Base-by-base conservation (phyloP, 345 rosid species). In the Salix suchowensis region DNA sequence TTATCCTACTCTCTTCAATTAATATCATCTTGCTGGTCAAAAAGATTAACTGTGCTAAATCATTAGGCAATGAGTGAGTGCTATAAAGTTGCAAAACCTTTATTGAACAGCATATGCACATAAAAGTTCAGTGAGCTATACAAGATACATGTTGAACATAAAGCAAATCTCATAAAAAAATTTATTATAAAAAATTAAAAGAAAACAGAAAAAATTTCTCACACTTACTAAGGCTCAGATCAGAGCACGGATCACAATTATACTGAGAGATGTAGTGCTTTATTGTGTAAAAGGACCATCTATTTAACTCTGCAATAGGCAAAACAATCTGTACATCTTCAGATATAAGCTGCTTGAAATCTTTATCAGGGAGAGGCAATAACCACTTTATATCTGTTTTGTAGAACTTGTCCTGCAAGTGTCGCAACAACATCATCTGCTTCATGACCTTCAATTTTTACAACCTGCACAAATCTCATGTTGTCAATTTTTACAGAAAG, bases 291-390 rank as follows among this genome's bases (percentile, higher is more conserved):
- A 95, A 95, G 48, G 98, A 91, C 97, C 97, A 95, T 79, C 97
- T 83, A 7, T 82, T 79, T 48, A 95, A 82, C 77, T 91, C 97
- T 21, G 79, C 70, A 84, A 93, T 72, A 72, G 98, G 98, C 86
- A 90, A 84, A 78, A 91, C 97, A 74, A 95, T 86, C 67, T 93
- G 98, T 80, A 95, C 94, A 83, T 95, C 88, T 73, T 90, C 96
- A 77, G 96, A 93, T 62, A 95, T 86, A 83, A 95, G 81, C 86
- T 95, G 98, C 90, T 93, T 95, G 76, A 95, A 95, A 84, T 93
- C 97, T 88, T 95, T 95, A 79, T 95, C 98, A 4, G 97, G 97
- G 98, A 65, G 98, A 95, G 76, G 97, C 97, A 84, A 93, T 80
- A 76, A 91, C 97, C 21, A 84, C 96, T 0, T 77, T 80, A 73